phyloP scores from a whole-genome alignment of 2,329 filamentous ascomycete species.

The Acarospora socialis region DNA sequence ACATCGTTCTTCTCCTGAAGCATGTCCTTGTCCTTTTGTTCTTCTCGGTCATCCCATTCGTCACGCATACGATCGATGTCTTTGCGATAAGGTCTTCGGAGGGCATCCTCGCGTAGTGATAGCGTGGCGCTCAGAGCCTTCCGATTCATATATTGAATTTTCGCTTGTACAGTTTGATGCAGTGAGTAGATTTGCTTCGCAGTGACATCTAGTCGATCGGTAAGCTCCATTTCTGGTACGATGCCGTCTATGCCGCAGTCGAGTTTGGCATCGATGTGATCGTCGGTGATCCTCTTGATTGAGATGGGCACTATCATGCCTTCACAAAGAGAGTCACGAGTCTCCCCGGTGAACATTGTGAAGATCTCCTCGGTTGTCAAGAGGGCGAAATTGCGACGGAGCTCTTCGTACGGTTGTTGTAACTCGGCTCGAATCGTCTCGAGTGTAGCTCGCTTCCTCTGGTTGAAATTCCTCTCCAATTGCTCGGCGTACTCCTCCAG shows the following conservation, averaged over 20 bases:
- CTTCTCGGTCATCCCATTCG: conserved; percentile 77
- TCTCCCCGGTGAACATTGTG: conserved; percentile 94
- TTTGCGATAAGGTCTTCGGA: conserved; percentile 58
- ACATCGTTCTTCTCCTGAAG: conserved; percentile 74
- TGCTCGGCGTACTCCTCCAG: conserved; percentile 96
- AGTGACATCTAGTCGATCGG: conserved; percentile 50
- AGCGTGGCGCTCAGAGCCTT: conserved; percentile 74
- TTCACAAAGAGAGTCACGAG: conserved; percentile 63
- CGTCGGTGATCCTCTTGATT: conserved; percentile 75
- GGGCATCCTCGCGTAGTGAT: conserved; percentile 66
- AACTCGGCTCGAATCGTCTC: conserved; percentile 93
- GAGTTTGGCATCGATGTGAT: conserved; percentile 84
- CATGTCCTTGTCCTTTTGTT: conserved; percentile 68
- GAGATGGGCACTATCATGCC: conserved; percentile 89
- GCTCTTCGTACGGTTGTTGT: conserved; percentile 83
- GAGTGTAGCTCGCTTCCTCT: conserved; percentile 86
- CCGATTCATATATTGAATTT: conserved; percentile 75
- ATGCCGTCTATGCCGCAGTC: conserved; percentile 90
- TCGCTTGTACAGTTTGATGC: conserved; percentile 77
- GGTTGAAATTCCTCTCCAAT: conserved; percentile 80
- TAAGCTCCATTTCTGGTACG: conserved; percentile 70
- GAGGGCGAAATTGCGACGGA: conserved; percentile 63
- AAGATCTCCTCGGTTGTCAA: conserved; percentile 70
- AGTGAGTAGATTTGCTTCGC: conserved; percentile 60
- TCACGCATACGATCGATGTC: conserved; percentile 57